A percentile compares a stretch with the other conserved stretches of the same genome.
These are phyloP conservation scores for Hydnum rufescens DNA, from an alignment of 768 basidiomycete genomes.

Conservation along the genomic window DNA sequence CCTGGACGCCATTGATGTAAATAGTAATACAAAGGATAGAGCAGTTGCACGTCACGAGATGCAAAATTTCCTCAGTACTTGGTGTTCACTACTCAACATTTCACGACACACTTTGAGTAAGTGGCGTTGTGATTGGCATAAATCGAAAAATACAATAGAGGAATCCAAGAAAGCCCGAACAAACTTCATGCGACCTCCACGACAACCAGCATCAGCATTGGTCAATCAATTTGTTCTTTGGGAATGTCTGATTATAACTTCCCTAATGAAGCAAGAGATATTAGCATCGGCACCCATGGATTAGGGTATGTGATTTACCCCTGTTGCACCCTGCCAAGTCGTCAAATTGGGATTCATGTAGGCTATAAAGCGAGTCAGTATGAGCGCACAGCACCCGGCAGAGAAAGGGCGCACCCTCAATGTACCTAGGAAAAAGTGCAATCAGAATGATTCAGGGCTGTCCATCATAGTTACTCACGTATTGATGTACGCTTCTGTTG, in stretches of 20 bases:
- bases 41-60: no score
- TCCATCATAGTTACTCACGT: slow-evolving; percentile 19
- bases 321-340: slow-evolving; percentile 15
- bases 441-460: background rate
- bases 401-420: slow-evolving; percentile 17
- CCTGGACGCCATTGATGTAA: no score
- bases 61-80: no score
- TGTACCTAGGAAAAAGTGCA: background rate
- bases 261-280: background rate
- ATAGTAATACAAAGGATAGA: no score
- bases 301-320: background rate
- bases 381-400: background rate
- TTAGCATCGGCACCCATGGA: background rate
- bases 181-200: no score
- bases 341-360: slow-evolving; percentile 74
- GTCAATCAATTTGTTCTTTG: slow-evolving; percentile 43
- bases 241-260: slow-evolving; percentile 30
- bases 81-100: no score
- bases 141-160: no score
- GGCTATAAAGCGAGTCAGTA: slow-evolving; percentile 32
- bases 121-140: no score
- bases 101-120: no score
- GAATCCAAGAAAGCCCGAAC: no score
- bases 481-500: slow-evolving; percentile 68
- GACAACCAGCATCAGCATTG: slow-evolving; percentile 3